phyloP scores from a whole-genome alignment of 805 yeast species.

The Myxozyma monticola region DNA sequence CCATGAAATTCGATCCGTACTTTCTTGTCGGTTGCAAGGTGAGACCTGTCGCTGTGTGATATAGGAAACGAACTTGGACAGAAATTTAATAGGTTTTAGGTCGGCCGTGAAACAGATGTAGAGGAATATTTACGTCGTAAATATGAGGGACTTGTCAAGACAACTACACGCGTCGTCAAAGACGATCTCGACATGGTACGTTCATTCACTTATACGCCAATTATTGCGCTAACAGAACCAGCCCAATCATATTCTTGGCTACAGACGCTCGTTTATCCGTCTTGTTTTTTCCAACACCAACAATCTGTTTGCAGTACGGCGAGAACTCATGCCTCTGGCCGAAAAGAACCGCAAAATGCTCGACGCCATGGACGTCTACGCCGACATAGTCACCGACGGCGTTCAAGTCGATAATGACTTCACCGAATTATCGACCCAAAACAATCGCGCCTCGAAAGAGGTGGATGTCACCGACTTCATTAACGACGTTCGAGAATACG shows the following conservation, averaged over 20 bases:
- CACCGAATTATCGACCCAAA: slow-evolving; percentile 19
- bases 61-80: not conserved
- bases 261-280: slow-evolving; percentile 62
- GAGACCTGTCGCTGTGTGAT: slow-evolving; percentile 35
- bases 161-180: slow-evolving; percentile 55
- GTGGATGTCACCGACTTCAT: slow-evolving; percentile 60
- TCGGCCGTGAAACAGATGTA: slow-evolving; percentile 62
- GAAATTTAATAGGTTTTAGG: slow-evolving; percentile 5
- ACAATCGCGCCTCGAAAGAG: slow-evolving; percentile 26
- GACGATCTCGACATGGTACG: slow-evolving; percentile 67
- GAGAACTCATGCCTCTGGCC: slow-evolving; percentile 66
- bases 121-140: slow-evolving; percentile 77
- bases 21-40: slow-evolving; percentile 68
- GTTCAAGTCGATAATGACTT: slow-evolving; percentile 39
- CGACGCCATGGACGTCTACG: slow-evolving; percentile 67
- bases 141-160: slow-evolving; percentile 65
- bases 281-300: slow-evolving; percentile 71
- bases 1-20: slow-evolving; percentile 83
- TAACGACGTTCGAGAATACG: slow-evolving; percentile 86
- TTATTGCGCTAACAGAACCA: not conserved
- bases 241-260: slow-evolving; percentile 85
- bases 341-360: slow-evolving; percentile 61
- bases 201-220: not conserved
- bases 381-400: slow-evolving; percentile 47
- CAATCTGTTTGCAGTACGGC: slow-evolving; percentile 74